phyloP scores from a whole-genome alignment of 192 early-diverging fungal species.

The Funneliformis geosporum region DNA sequence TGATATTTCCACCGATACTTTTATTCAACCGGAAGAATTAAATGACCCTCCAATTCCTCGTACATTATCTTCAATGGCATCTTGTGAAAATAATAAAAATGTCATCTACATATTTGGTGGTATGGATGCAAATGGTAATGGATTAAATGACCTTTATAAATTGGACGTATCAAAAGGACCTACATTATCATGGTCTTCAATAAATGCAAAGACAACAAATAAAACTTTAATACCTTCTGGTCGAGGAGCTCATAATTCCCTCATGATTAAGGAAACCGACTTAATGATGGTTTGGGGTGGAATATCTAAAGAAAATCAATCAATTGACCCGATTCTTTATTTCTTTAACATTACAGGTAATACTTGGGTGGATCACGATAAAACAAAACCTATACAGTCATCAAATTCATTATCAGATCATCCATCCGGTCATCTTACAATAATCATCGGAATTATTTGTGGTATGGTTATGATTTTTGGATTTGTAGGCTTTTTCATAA shows the following conservation, averaged over 20 bases:
- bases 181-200: neutral
- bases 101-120: slow-evolving; percentile 25
- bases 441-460: neutral
- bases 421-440: too few relatives aligned
- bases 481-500: neutral
- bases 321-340: neutral
- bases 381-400: neutral
- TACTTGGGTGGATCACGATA: neutral
- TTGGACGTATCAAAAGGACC: slow-evolving; percentile 8
- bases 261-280: neutral
- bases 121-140: neutral
- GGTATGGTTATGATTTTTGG: neutral
- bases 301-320: neutral
- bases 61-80: slow-evolving; percentile 7
- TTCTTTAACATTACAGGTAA: slow-evolving; percentile 19
- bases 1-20: neutral
- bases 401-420: neutral
- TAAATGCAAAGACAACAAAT: neutral
- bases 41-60: neutral
- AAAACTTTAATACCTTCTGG: slow-evolving; percentile 20
- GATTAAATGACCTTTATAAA: slow-evolving; percentile 17
- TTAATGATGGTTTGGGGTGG: slow-evolving; percentile 29
- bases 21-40: neutral
- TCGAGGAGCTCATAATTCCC: slow-evolving; percentile 3
- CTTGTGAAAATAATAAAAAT: neutral